Base-by-base conservation (phyloP, 192 early-diverging fungal species). In the Entomortierella chlamydospora region DNA sequence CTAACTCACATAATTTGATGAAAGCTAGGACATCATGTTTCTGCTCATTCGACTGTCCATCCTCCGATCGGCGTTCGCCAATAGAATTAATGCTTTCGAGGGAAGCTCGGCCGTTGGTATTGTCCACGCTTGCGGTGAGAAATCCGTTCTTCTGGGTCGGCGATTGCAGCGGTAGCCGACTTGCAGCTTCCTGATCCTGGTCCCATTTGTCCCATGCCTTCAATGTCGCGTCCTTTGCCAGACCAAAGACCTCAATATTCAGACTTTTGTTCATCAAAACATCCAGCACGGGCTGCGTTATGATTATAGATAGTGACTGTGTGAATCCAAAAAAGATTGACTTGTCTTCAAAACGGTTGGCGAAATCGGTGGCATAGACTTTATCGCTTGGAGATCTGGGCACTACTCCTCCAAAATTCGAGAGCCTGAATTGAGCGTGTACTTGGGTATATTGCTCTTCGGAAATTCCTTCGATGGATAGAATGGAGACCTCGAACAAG, bases 341-440 rank as follows among this genome's bases (percentile, higher is more conserved):
- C 10, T 55, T 53, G 41, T 83, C 78, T 20, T 71, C 90, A 65
- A 93, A 91, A 42, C 82, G 87, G 31, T 79, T 78, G 12, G 64
- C 76, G 22, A 86, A 84, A 30, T 91, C 87, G 0, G 93, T 92
- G 6, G 88, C 76, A 81, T 80, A 94, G 6, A 90, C 61, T 15
- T 86, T 83, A 57, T 88, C 88, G 10, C 52, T 73, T 0, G 65
- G 50, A 6, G 86, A 76, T 52, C 83, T 77, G 12, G 78, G 49
- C 29, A 62, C 25, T 18, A 81, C 78, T 25, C 76, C 85, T 11
- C 87, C 88, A 81, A 92, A 91, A 2, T 89, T 88, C 5, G 87
- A 90, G 4, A 89, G 73, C 54, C 87, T 84, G 80, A 93, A 94
- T 61, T 94, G 93, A 28, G 86, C 84, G 64, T 94, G 93, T 29